These are phyloP conservation scores for Peniophora sp. DNA, from an alignment of 1,284 basidiomycete species.

Conservation along the genomic window DNA sequence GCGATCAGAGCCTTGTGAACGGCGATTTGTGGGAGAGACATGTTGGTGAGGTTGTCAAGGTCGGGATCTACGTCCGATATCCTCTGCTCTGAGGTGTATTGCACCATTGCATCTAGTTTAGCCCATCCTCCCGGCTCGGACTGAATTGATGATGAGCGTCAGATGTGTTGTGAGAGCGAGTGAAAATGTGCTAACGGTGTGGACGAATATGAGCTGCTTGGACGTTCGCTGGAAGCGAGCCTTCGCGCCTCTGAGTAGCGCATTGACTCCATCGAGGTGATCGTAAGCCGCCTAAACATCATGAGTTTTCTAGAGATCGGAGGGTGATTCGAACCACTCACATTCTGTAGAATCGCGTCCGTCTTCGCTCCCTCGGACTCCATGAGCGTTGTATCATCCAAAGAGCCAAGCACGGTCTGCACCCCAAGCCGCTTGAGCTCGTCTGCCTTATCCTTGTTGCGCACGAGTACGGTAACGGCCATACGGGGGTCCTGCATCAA, in stretches of 20 bases:
- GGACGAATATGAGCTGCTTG: conserved; percentile 35
- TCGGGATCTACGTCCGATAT: too few species aligned
- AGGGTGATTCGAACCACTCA: conserved; percentile 15
- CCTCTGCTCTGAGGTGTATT: too few species aligned
- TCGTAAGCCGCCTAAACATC: conserved; percentile 34
- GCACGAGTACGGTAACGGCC: conserved; percentile 33
- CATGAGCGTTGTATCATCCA: conserved; percentile 23
- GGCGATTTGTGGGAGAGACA: neutral
- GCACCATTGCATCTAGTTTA: too few species aligned
- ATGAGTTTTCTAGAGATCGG: too few species aligned
- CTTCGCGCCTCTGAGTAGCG: conserved; percentile 37
- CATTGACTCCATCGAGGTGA: conserved; percentile 28
- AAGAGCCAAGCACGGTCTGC: conserved; percentile 24
- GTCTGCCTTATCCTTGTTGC: conserved; percentile 29
- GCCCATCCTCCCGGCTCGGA: too few species aligned
- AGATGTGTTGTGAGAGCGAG: too few species aligned
- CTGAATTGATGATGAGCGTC: too few species aligned
- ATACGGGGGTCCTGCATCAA: conserved; percentile 31
- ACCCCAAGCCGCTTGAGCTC: conserved; percentile 23
- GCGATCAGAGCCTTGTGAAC: conserved; percentile 18
- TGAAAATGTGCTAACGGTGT: conserved; percentile 28
- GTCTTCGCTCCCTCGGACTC: conserved; percentile 30
- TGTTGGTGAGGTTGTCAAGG: neutral
- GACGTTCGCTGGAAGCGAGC: conserved; percentile 29
- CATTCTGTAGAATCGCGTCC: conserved; percentile 40